Evolutionary conservation across 257 asterid species (phyloP).

Genomic region (Salvia splendens): DNA sequence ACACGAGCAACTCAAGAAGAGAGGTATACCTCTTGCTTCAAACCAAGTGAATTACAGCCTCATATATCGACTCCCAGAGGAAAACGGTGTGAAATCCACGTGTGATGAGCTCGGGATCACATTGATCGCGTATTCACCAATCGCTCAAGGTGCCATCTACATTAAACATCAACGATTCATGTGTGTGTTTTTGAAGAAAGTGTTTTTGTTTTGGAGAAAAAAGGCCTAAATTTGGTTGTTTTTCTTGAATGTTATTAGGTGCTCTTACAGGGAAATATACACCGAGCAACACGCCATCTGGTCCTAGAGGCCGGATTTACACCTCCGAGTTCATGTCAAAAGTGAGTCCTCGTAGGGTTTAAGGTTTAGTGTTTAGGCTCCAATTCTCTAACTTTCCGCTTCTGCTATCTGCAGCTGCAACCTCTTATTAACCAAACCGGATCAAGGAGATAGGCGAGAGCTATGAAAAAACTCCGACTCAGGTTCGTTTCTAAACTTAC

Average conservation of each 20-base stretch:
- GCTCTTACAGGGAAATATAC: constrained; percentile 91
- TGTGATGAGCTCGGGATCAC: constrained; percentile 91
- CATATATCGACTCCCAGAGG: constrained; percentile 80
- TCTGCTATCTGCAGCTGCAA: constrained; percentile 61
- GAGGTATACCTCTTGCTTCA: constrained; percentile 90
- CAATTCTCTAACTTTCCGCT: constrained; percentile 18
- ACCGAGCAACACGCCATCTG: constrained; percentile 74
- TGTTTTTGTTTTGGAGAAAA: background rate
- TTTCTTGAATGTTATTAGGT: constrained; percentile 57
- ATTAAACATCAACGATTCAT: background rate
- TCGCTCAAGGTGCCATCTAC: constrained; percentile 74
- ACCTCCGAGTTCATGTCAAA: constrained; percentile 69
- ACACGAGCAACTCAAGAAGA: constrained; percentile 65
- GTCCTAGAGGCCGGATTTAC: constrained; percentile 87
- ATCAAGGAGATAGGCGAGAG: constrained; percentile 77
- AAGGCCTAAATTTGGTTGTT: constrained; percentile 5
- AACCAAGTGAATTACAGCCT: constrained; percentile 97
- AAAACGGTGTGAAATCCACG: constrained; percentile 86
- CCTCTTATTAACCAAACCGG: constrained; percentile 64
- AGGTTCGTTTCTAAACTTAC: constrained; percentile 44
- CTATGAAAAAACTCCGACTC: constrained; percentile 74
- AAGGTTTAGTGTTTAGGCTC: background rate
- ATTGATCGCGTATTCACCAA: constrained; percentile 85
- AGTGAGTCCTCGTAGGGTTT: constrained; percentile 40
- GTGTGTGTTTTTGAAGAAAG: background rate